A percentile compares a stretch with the other conserved stretches of the same genome.
Evolutionary conservation across 345 rosid genomes (phyloP).

Genomic region (Psidium guajava): DNA sequence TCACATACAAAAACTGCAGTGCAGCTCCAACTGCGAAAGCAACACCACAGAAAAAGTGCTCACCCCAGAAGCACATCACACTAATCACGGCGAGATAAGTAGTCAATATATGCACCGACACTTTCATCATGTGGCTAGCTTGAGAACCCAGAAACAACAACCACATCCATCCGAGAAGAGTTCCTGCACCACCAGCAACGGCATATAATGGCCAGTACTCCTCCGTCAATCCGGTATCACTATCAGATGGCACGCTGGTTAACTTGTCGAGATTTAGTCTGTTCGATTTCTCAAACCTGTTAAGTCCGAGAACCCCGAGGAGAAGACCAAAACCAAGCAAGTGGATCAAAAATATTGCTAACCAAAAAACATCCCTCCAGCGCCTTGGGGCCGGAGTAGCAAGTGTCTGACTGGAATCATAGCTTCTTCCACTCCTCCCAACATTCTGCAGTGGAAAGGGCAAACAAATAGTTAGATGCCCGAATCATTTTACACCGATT

Average conservation of each 20-base stretch:
- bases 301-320: slow-evolving; percentile 58
- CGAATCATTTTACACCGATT: background rate
- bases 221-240: slow-evolving; percentile 50
- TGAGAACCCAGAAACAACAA: slow-evolving; percentile 63
- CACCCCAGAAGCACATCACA: slow-evolving; percentile 84
- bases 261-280: slow-evolving; percentile 68
- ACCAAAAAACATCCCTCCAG: slow-evolving; percentile 95
- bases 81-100: slow-evolving; percentile 87
- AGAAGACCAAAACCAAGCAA: slow-evolving; percentile 48
- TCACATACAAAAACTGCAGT: slow-evolving; percentile 87
- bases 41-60: slow-evolving; percentile 70
- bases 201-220: slow-evolving; percentile 90
- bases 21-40: slow-evolving; percentile 73
- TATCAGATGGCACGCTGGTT: slow-evolving; percentile 28
- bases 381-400: slow-evolving; percentile 37
- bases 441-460: slow-evolving; percentile 30
- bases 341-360: slow-evolving; percentile 64
- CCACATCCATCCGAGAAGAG: slow-evolving; percentile 69
- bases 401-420: slow-evolving; percentile 31
- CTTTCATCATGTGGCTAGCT: slow-evolving; percentile 79
- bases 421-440: slow-evolving; percentile 50
- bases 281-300: slow-evolving; percentile 58
- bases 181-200: slow-evolving; percentile 68
- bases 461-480: background rate
- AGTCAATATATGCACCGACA: slow-evolving; percentile 83